Conservation (phyloP, 768 basidiomycete species). For the Boletus vinaceobasis region DNA sequence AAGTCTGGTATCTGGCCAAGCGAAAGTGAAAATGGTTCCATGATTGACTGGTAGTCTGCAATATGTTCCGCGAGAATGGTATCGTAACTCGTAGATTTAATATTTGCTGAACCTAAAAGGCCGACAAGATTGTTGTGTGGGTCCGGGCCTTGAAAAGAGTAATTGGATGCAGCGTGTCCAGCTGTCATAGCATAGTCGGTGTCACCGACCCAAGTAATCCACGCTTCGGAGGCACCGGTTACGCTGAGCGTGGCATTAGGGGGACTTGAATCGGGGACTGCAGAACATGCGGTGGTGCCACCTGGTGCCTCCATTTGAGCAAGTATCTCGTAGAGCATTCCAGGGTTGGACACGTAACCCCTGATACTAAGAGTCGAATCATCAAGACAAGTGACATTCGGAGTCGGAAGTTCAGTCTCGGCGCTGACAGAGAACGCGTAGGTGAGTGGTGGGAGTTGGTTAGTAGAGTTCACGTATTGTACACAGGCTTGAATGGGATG, state of each 20-base stretch:
- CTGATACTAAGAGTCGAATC: slow-evolving; percentile 52
- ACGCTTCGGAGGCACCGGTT: slow-evolving; percentile 46
- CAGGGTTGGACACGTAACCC: slow-evolving; percentile 45
- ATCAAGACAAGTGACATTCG: slow-evolving; percentile 60
- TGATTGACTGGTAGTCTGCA: slow-evolving; percentile 45
- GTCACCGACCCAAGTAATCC: slow-evolving; percentile 72
- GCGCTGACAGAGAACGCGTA: slow-evolving; percentile 45
- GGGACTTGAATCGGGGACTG: slow-evolving; percentile 22
- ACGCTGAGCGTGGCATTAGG: slow-evolving; percentile 51
- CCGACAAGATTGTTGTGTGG: slow-evolving; percentile 48
- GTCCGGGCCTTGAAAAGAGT: slow-evolving; percentile 62
- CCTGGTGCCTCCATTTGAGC: slow-evolving; percentile 41
- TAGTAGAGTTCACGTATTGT: slow-evolving; percentile 47
- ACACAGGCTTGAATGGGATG: slow-evolving; percentile 59
- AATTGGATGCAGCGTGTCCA: slow-evolving; percentile 51
- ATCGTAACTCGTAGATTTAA: slow-evolving; percentile 31
- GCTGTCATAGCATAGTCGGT: slow-evolving; percentile 66
- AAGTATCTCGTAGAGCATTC: slow-evolving; percentile 73
- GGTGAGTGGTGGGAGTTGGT: slow-evolving; percentile 39
- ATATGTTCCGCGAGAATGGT: slow-evolving; percentile 47
- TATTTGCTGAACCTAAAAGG: slow-evolving; percentile 33
- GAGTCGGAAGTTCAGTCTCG: slow-evolving; percentile 48
- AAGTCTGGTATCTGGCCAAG: slow-evolving; percentile 59
- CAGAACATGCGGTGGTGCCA: slow-evolving; percentile 33
- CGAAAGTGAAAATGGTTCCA: slow-evolving; percentile 50